Conservation (phyloP, 176 grass and related monocot genomes). For the Aegilops longissima region DNA sequence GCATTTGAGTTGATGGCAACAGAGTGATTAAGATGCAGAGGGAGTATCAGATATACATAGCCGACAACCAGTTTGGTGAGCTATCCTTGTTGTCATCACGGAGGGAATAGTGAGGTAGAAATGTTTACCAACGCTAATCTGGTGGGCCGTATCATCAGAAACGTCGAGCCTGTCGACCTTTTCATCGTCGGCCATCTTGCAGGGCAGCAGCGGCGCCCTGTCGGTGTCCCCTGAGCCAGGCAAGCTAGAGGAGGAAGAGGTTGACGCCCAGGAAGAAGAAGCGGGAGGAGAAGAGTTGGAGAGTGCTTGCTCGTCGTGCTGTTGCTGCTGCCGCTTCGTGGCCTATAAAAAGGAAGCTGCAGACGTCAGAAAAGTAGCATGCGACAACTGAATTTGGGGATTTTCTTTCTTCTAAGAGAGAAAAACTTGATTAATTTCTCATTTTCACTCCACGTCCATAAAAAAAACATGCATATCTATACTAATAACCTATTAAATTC, state of each 20-base stretch:
- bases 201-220: slow-evolving; percentile 8
- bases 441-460: neutral
- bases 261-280: neutral
- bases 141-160: slow-evolving; percentile 51
- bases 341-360: slow-evolving; percentile 22
- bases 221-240: neutral
- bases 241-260: slow-evolving; percentile 22
- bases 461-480: neutral
- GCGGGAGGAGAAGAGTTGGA: neutral
- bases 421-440: neutral
- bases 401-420: neutral
- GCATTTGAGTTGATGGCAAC: neutral
- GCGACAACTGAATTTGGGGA: neutral
- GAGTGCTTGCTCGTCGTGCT: slow-evolving; percentile 3
- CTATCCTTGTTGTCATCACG: neutral
- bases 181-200: slow-evolving; percentile 28
- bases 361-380: slow-evolving; percentile 26
- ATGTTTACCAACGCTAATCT: slow-evolving; percentile 52
- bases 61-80: neutral
- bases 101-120: neutral
- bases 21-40: neutral
- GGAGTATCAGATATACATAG: neutral
- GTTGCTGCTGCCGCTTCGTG: slow-evolving; percentile 1
- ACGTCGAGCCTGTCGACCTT: slow-evolving; percentile 11
- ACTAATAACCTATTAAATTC: neutral